Evolutionary conservation across 116 monocot genomes (phyloP).

Genomic region (Cymodocea nodosa): DNA sequence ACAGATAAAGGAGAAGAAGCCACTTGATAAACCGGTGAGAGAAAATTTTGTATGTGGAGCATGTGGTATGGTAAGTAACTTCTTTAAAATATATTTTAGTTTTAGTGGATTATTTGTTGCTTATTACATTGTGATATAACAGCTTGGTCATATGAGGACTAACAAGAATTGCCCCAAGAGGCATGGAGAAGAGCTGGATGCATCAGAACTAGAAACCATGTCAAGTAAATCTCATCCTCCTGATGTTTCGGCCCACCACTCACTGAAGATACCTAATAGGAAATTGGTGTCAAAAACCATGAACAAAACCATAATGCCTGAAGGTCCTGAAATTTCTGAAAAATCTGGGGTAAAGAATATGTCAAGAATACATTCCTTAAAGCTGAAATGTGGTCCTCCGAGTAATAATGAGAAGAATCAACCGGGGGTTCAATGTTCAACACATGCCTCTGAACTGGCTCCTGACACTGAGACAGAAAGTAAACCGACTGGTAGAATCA

Average conservation of each 20-base stretch:
- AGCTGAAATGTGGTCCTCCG: conserved; percentile 59
- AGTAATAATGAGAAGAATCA: conserved; percentile 43
- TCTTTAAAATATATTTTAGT: background rate
- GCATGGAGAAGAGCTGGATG: conserved; percentile 74
- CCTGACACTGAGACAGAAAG: conserved; percentile 23
- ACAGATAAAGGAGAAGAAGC: conserved; percentile 61
- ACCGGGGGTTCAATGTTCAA: conserved; percentile 20
- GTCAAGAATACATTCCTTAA: conserved; percentile 45
- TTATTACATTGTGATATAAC: conserved; percentile 10
- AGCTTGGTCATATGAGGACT: conserved; percentile 95
- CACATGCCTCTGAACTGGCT: conserved; percentile 7
- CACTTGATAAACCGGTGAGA: conserved; percentile 51
- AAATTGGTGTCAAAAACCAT: conserved; percentile 35
- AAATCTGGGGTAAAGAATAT: conserved; percentile 18
- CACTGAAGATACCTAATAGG: conserved; percentile 45
- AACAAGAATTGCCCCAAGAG: conserved; percentile 89
- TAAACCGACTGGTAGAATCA: conserved; percentile 44
- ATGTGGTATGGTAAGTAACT: conserved; percentile 67
- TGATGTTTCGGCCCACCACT: conserved; percentile 28
- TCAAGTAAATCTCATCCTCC: conserved; percentile 26
- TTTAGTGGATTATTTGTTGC: too few relatives aligned
- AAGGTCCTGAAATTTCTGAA: conserved; percentile 35
- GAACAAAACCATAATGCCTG: conserved; percentile 15
- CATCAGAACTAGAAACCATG: conserved; percentile 33
- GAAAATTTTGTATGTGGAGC: conserved; percentile 93